phyloP scores from a whole-genome alignment of 23 red algal species.

The Gracilaria gracilis region DNA sequence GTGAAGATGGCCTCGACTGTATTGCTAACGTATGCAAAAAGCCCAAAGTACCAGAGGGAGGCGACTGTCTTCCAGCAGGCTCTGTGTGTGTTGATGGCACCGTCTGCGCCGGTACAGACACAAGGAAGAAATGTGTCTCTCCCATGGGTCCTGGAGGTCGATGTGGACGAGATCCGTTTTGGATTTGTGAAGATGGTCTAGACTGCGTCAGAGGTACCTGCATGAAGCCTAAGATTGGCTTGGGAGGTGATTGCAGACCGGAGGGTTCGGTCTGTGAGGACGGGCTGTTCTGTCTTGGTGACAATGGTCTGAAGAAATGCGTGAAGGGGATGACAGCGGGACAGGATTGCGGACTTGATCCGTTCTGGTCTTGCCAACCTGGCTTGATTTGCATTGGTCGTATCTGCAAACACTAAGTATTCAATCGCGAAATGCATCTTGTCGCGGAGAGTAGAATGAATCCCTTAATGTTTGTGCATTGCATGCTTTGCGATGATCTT shows the following conservation, averaged over 20 bases:
- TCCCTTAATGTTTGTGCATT: too few relatives aligned
- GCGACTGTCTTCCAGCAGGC: background rate
- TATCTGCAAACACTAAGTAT: background rate
- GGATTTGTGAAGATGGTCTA: background rate
- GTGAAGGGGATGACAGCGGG: slow-evolving; percentile 50
- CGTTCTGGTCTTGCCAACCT: slow-evolving; percentile 26
- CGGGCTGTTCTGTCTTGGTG: slow-evolving; percentile 9
- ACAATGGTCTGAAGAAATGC: slow-evolving; percentile 21
- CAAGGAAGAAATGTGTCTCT: slow-evolving; percentile 43
- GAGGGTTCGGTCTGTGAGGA: slow-evolving; percentile 30
- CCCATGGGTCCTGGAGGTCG: background rate
- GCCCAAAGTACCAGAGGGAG: slow-evolving; percentile 1
- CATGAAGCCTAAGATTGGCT: background rate
- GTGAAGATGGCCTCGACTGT: slow-evolving; percentile 19
- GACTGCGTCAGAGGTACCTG: background rate
- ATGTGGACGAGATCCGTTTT: slow-evolving; percentile 2
- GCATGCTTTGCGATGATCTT: too few relatives aligned
- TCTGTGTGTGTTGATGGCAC: slow-evolving; percentile 31
- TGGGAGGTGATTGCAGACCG: slow-evolving; percentile 5
- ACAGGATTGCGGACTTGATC: slow-evolving; percentile 29
- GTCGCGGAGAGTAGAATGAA: too few relatives aligned
- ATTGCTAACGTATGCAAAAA: background rate
- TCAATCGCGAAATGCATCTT: too few relatives aligned
- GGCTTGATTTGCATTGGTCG: background rate
- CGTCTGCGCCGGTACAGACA: slow-evolving; percentile 35